These are phyloP conservation scores for Prunus mira DNA, from an alignment of 306 rosid species.

Conservation along the genomic window DNA sequence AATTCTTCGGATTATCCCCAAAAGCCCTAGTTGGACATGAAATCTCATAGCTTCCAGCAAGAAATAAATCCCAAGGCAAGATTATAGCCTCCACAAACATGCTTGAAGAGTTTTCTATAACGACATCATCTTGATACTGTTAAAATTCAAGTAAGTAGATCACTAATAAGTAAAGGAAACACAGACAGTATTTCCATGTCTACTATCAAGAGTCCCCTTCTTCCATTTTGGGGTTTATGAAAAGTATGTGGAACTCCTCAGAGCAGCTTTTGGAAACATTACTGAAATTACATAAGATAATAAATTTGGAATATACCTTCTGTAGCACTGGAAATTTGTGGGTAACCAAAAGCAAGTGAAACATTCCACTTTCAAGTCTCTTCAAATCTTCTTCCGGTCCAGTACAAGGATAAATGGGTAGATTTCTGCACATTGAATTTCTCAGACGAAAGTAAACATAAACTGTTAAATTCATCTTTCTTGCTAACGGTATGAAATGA, in stretches of 20 bases:
- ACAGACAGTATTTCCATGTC: neutral
- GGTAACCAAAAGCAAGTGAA: conserved; percentile 60
- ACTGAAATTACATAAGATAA: conserved; percentile 14
- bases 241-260: neutral
- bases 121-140: conserved; percentile 49
- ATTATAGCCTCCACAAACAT: conserved; percentile 72
- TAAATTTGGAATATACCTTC: conserved; percentile 44
- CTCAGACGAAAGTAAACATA: conserved; percentile 53
- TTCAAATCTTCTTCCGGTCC: conserved; percentile 33
- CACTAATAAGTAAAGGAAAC: conserved; percentile 13
- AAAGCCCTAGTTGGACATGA: conserved; percentile 29
- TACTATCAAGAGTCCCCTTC: neutral
- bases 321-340: conserved; percentile 69
- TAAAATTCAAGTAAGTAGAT: conserved; percentile 23
- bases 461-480: conserved; percentile 33
- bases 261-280: conserved; percentile 8
- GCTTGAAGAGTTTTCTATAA: conserved; percentile 38
- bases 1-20: conserved; percentile 30
- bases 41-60: conserved; percentile 35
- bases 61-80: conserved; percentile 55
- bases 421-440: conserved; percentile 48
- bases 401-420: conserved; percentile 35
- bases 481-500: conserved; percentile 34
- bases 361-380: conserved; percentile 52
- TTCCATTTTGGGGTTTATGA: neutral